phyloP scores from a whole-genome alignment of 768 basidiomycete species.

The Boletus tomentosulus region DNA sequence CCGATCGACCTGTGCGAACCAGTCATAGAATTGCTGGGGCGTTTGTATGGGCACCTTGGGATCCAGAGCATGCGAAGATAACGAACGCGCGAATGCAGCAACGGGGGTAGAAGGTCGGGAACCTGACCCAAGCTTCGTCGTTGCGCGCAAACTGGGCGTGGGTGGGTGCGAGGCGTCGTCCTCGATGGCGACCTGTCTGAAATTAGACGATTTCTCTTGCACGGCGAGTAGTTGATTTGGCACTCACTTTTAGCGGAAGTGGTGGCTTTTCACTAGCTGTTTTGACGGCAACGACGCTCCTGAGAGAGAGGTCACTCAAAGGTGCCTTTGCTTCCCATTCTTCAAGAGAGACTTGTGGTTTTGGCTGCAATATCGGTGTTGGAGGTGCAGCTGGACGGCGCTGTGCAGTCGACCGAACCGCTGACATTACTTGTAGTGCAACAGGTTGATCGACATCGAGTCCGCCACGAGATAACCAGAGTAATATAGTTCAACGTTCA shows the following conservation, averaged over 20 bases:
- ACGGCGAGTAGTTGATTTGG: background rate
- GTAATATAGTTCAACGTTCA: background rate
- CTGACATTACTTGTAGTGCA: constrained; percentile 16
- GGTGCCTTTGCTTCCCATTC: constrained; percentile 91
- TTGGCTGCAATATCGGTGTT: constrained; percentile 32
- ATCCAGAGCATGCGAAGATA: constrained; percentile 53
- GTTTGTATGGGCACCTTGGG: constrained; percentile 80
- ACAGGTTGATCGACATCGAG: background rate
- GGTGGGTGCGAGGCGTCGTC: constrained; percentile 32
- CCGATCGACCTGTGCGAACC: constrained; percentile 86
- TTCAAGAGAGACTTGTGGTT: constrained; percentile 61
- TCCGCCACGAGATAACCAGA: background rate
- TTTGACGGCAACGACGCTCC: constrained; percentile 63
- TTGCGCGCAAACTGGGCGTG: constrained; percentile 33
- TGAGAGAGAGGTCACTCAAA: constrained; percentile 61
- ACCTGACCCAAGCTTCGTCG: constrained; percentile 37
- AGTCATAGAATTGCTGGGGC: constrained; percentile 95
- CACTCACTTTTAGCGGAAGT: constrained; percentile 73
- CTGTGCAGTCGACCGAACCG: constrained; percentile 15
- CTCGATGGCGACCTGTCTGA: constrained; percentile 41
- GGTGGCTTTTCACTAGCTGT: constrained; percentile 54
- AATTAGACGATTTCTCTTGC: constrained; percentile 23
- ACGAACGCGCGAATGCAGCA: constrained; percentile 15
- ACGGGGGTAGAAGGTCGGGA: constrained; percentile 47
- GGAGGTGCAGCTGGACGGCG: constrained; percentile 28